A percentile compares a stretch with the other conserved stretches of the same genome.
phyloP scores from a whole-genome alignment of 352 stramenopile genomes.

The Hyaloperonospora brassicae region DNA sequence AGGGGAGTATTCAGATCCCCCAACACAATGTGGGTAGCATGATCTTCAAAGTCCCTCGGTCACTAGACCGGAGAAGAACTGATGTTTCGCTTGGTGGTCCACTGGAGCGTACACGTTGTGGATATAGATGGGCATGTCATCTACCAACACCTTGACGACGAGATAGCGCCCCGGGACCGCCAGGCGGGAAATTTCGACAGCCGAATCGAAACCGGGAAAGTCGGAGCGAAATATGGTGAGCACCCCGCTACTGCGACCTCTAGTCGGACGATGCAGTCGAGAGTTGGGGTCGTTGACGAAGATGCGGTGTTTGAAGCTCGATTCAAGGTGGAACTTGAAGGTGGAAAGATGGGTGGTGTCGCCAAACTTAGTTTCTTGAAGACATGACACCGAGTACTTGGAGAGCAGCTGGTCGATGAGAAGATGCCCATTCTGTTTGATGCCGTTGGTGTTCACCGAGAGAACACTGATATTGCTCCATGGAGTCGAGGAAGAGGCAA shows the following conservation, averaged over 20 bases:
- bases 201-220: neutral
- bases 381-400: neutral
- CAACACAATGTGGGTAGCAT: neutral
- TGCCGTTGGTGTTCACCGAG: conserved; percentile 2
- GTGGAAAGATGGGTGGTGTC: neutral
- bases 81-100: conserved; percentile 1
- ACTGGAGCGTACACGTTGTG: conserved; percentile 1
- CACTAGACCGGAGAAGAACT: neutral
- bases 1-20: conserved; percentile 1
- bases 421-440: neutral
- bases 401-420: neutral
- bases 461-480: conserved; percentile 5
- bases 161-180: neutral
- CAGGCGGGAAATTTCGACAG: neutral
- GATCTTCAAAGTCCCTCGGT: conserved; percentile 1
- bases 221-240: neutral
- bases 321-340: neutral
- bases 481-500: neutral
- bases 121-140: neutral
- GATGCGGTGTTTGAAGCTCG: neutral
- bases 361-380: neutral
- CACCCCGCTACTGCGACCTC: neutral
- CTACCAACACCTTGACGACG: neutral
- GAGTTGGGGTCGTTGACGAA: neutral
- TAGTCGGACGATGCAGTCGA: neutral